These are phyloP conservation scores for Ceratocystis colombiana DNA, from an alignment of 2,329 filamentous ascomycete genomes.

Conservation along the genomic window DNA sequence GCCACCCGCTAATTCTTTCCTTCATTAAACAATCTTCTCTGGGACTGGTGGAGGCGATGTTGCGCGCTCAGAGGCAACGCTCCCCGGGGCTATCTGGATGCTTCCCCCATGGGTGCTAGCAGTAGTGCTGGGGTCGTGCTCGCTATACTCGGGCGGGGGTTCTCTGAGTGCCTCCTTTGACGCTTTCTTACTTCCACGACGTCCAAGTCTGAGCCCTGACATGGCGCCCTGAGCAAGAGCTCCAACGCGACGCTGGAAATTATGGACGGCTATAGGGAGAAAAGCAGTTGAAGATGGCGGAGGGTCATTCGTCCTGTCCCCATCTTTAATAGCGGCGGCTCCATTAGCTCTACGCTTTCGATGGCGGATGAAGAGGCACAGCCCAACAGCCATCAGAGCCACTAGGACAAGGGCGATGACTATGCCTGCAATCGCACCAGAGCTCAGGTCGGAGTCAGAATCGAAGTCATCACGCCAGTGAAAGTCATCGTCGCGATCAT, in stretches of 20 bases:
- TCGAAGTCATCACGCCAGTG: neutral
- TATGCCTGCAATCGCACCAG: constrained; percentile 15
- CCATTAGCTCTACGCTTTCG: neutral
- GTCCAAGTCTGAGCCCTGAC: neutral
- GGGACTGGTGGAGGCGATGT: neutral
- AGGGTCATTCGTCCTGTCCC: neutral
- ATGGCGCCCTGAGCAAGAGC: neutral
- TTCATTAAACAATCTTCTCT: neutral
- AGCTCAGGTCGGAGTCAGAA: constrained; percentile 4
- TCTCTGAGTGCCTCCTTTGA: neutral
- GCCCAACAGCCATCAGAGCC: constrained; percentile 1
- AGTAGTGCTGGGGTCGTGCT: constrained; percentile 1
- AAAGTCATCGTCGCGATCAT: neutral
- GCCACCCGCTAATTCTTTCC: neutral
- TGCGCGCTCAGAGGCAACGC: neutral
- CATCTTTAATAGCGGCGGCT: neutral
- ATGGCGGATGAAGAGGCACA: constrained; percentile 4
- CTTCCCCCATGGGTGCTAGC: neutral
- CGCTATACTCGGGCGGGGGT: constrained; percentile 22
- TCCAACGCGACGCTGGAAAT: neutral
- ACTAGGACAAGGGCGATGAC: constrained; percentile 14
- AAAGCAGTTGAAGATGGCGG: neutral
- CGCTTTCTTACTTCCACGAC: neutral
- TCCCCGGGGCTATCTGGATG: neutral
- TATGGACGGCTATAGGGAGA: neutral